phyloP scores from a whole-genome alignment of 805 yeast species.

The Lachancea dasiensis region DNA sequence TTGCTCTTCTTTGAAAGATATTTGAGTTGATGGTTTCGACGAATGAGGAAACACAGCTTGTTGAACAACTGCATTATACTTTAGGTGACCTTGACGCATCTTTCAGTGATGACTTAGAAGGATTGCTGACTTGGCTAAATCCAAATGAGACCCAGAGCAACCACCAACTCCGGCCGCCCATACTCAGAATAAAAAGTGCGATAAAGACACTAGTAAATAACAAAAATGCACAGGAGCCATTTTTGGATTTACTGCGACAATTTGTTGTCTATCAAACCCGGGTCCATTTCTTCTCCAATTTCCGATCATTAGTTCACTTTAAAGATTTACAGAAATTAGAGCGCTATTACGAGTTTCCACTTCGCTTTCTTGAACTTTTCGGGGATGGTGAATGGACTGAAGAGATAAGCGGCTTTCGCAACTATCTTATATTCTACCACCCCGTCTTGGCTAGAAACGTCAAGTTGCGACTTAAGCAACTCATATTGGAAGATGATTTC shows the following conservation, averaged over 20 bases:
- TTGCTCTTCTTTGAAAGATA: no score
- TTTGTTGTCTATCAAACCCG: conserved; percentile 22
- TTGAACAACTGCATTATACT: conserved; percentile 6
- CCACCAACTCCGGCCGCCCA: conserved; percentile 26
- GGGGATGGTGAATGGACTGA: conserved; percentile 14
- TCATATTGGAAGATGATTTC: conserved; percentile 24
- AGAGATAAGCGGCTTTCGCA: conserved; percentile 21
- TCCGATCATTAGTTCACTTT: conserved; percentile 14
- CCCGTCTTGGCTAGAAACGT: conserved; percentile 13
- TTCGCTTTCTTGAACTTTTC: conserved; percentile 15
- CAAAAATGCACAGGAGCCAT: background rate
- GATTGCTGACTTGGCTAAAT: conserved; percentile 23
- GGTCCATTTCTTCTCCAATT: conserved; percentile 19
- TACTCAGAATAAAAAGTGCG: conserved; percentile 17
- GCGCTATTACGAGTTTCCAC: conserved; percentile 22
- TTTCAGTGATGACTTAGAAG: conserved; percentile 21
- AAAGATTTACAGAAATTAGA: conserved; percentile 22
- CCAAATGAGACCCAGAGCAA: conserved; percentile 23
- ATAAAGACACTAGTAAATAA: conserved; percentile 9
- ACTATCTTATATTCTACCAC: conserved; percentile 22
- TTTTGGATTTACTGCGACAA: conserved; percentile 13
- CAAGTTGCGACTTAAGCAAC: conserved; percentile 5
- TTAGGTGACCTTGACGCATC: conserved; percentile 9
- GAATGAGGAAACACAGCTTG: conserved; percentile 3
- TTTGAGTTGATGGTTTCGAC: conserved; percentile 4